These are phyloP conservation scores for Lotus japonicus DNA, from an alignment of 306 rosid species.

Conservation along the genomic window DNA sequence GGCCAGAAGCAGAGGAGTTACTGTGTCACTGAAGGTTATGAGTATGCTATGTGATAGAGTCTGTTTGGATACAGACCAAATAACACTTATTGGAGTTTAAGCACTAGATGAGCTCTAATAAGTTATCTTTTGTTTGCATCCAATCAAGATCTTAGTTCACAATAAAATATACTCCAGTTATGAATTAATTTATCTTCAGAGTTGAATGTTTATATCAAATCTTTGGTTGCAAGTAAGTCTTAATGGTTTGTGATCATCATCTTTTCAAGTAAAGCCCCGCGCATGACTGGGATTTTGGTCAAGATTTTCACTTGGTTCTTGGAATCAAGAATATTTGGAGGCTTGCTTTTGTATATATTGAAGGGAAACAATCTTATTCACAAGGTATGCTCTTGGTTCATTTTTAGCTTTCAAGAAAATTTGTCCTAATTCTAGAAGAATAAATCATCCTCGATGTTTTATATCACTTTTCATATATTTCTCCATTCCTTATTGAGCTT, in stretches of 20 bases:
- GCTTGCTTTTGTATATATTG: slow-evolving; percentile 39
- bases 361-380: slow-evolving; percentile 65
- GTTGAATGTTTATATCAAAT: neutral
- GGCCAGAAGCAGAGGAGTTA: neutral
- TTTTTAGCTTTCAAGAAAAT: neutral
- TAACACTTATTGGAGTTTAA: no score
- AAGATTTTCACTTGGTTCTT: slow-evolving; percentile 64
- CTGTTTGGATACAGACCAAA: no score
- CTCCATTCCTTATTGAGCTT: neutral
- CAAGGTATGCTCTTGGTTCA: slow-evolving; percentile 40
- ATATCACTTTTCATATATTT: neutral
- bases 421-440: no score
- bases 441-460: neutral
- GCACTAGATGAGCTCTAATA: no score
- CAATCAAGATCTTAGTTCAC: neutral
- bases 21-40: neutral
- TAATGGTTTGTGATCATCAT: neutral
- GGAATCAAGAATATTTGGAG: slow-evolving; percentile 62
- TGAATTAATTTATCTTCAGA: neutral
- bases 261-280: slow-evolving; percentile 60
- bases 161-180: neutral
- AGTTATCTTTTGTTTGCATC: no score
- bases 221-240: neutral
- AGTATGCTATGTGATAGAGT: neutral
- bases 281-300: slow-evolving; percentile 71